phyloP scores from a whole-genome alignment of 257 asterid genomes.

The Thymus mandschuricus region DNA sequence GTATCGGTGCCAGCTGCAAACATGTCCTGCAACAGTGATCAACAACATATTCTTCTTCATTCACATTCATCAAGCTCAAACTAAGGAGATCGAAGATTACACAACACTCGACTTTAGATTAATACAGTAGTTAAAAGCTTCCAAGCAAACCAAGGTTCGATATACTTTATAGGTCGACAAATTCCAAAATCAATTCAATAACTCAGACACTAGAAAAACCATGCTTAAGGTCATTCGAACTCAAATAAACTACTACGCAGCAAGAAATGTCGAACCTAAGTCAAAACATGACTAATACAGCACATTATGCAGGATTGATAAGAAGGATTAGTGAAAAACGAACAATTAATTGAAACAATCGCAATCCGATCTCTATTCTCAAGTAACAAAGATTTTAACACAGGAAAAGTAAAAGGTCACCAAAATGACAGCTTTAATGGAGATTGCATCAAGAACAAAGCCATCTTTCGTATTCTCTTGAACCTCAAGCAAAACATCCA shows the following conservation, averaged over 20 bases:
- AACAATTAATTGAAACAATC: not conserved
- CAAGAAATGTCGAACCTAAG: too few relatives aligned
- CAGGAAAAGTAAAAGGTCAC: conserved; percentile 28
- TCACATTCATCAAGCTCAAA: not conserved
- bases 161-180: not conserved
- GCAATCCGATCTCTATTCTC: not conserved
- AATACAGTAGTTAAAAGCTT: not conserved
- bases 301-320: not conserved
- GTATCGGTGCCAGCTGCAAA: conserved; percentile 66
- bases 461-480: conserved; percentile 40
- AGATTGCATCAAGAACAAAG: conserved; percentile 40
- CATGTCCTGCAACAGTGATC: conserved; percentile 46
- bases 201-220: not conserved
- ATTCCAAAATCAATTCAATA: not conserved
- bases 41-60: too few relatives aligned
- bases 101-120: not conserved
- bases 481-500: conserved; percentile 57
- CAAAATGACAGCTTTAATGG: conserved; percentile 57
- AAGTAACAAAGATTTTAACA: not conserved
- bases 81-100: not conserved
- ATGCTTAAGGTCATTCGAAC: too few relatives aligned
- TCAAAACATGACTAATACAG: not conserved
- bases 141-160: not conserved
- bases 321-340: too few relatives aligned
- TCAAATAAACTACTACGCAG: too few relatives aligned